phyloP scores from a whole-genome alignment of 148 eudicot species.

The Rheum nobile region DNA sequence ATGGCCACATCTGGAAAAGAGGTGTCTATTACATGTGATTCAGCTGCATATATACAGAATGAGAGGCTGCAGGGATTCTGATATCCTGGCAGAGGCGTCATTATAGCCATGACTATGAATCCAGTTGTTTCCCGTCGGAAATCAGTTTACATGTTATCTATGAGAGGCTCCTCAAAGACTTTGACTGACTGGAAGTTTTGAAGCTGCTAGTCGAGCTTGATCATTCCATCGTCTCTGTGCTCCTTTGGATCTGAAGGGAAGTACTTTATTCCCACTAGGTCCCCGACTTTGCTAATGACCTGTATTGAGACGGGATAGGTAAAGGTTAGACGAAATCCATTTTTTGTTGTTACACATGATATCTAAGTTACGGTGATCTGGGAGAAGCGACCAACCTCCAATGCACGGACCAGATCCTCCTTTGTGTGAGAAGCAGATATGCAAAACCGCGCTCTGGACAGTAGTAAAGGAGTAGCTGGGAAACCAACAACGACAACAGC shows the following conservation, averaged over 20 bases:
- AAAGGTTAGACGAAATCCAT: too few relatives aligned
- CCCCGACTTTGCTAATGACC: slow-evolving; percentile 67
- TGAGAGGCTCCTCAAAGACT: too few relatives aligned
- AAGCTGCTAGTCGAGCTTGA: slow-evolving; percentile 37
- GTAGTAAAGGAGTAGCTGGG: slow-evolving; percentile 85
- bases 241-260: slow-evolving; percentile 88
- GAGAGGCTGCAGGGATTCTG: neutral
- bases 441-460: slow-evolving; percentile 89
- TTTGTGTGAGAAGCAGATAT: slow-evolving; percentile 86
- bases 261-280: slow-evolving; percentile 85
- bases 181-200: neutral
- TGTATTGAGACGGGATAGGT: too few relatives aligned
- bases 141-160: too few relatives aligned
- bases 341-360: too few relatives aligned
- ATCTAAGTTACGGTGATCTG: neutral
- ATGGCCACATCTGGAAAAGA: neutral
- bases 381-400: slow-evolving; percentile 44
- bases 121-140: too few relatives aligned
- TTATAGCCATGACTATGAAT: too few relatives aligned
- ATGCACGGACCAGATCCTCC: slow-evolving; percentile 68
- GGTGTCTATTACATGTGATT: neutral
- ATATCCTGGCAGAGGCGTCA: too few relatives aligned
- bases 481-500: slow-evolving; percentile 90
- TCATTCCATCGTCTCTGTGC: slow-evolving; percentile 28
- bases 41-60: neutral